These are phyloP conservation scores for Leptographium lundbergii DNA, from an alignment of 2,329 filamentous ascomycete genomes.

Conservation along the genomic window DNA sequence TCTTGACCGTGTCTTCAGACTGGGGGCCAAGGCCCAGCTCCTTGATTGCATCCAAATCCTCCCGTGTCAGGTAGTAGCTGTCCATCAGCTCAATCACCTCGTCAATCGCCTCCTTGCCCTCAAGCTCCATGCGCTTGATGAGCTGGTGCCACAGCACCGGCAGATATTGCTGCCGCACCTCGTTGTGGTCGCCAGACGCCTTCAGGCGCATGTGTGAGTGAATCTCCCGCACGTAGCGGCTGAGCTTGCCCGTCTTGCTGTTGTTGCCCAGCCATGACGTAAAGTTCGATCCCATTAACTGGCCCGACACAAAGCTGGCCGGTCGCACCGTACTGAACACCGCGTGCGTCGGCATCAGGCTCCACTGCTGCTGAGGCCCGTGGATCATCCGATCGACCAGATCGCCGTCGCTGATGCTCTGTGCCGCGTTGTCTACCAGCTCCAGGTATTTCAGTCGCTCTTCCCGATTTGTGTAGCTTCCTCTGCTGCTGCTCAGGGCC, in stretches of 20 bases:
- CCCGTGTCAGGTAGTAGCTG: constrained; percentile 85
- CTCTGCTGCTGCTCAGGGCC: constrained; percentile 41
- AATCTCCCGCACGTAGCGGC: constrained; percentile 78
- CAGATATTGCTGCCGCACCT: constrained; percentile 88
- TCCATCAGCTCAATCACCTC: constrained; percentile 94
- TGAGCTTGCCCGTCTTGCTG: constrained; percentile 69
- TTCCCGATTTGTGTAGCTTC: constrained; percentile 50
- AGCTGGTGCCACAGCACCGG: constrained; percentile 76
- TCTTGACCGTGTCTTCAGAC: constrained; percentile 59
- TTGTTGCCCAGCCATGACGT: constrained; percentile 92
- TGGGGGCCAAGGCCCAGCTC: constrained; percentile 85
- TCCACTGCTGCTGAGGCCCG: constrained; percentile 96
- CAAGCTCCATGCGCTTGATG: constrained; percentile 57
- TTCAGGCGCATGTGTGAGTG: constrained; percentile 93
- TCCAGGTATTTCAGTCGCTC: constrained; percentile 73
- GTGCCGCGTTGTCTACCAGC: constrained; percentile 73
- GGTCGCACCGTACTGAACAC: constrained; percentile 91
- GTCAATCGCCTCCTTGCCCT: constrained; percentile 71
- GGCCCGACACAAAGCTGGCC: constrained; percentile 74
- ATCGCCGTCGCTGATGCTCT: constrained; percentile 95
- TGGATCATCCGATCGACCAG: constrained; percentile 97
- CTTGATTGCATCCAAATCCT: constrained; percentile 86
- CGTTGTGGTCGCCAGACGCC: constrained; percentile 81
- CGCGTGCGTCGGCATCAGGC: constrained; percentile 90
- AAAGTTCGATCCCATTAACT: constrained; percentile 63